Evolutionary conservation across 306 rosid genomes (phyloP), one percentile per base, ranked within the genome.

Genomic region (Nissolia schottii): DNA sequence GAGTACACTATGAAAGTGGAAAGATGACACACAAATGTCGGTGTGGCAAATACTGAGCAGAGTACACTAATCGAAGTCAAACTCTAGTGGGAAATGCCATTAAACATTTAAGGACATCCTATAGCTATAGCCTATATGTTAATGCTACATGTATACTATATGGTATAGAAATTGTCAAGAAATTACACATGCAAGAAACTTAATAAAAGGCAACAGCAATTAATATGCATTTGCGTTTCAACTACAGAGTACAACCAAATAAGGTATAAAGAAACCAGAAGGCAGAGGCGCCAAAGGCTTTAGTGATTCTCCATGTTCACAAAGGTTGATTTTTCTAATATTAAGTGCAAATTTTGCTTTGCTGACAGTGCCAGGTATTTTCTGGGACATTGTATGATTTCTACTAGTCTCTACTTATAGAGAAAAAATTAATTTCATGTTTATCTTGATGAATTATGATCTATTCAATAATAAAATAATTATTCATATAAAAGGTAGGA

Each of bases 1-100:
- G 64, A 83, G 77, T 64, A 77, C 83, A 71, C 60, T 31, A 35
- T n/a, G 63, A 16, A 75, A 84, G 93, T 92, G 96, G 96, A 80
- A 82, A 24, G 50, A 56, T 87, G 93, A 86, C 90, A 81, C 73
- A 35, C 54, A 38, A 69, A 64, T 79, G 66, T 13, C 69, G 31
- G 70, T 43, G 85, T 62, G 85, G 66, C 75, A 79, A 67, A 55
- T 40, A 55, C 23, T 72, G 28, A 70, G 64, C 58, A 78, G 73
- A n/a, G 49, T 79, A 73, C 79, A 80, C 81, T 40, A 51, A 61
- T 68, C 53, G 16, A 71, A 71, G 90, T 80, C 77, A 64, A 85
- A 27, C 27, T 61, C 1, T 74, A 74, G 91, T 85, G 96, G 89
- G 74, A 78, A 79, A 76, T 79, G 70, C 64, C 70, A 84, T 82